Base-by-base conservation (phyloP, 805 yeast species). In the Pichia gijzeniarum region DNA sequence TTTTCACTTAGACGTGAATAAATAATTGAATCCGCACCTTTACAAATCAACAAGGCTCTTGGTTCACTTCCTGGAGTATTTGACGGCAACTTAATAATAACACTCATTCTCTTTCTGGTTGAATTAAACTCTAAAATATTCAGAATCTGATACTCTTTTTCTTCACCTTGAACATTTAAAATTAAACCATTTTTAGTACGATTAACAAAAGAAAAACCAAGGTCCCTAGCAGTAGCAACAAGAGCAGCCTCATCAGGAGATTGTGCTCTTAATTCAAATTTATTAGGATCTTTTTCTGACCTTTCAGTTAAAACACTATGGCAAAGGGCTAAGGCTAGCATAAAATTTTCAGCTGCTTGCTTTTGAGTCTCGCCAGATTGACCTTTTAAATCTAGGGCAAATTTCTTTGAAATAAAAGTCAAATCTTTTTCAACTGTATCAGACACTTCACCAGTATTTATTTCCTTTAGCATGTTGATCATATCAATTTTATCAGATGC, bases 171-270 rank as follows among this genome's bases (percentile, higher is more conserved):
- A 33, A 80, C 79, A 44, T 80, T 79, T 38, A 85, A 69, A 40
- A 83, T 64, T 17, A 82, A 59, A 47, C 91, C 93, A 40, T 72
- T 71, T 57, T 82, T 83, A 9, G 89, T 84, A 60, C 79, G 74
- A 35, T 76, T 80, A 17, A 73, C 60, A 59, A 83, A 84, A 32
- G 76, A 72, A 62, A 78, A 85, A 0, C 95, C 95, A 54, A 83
- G 68, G 55, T 84, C 82, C 60, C 90, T 73, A 0, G 93, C 93
- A 18, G 93, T 83, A 14, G 81, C 82, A 14, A 85, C 95, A 47
- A 85, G 72, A 0, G 95, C 93, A 22, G 90, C 89, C 63, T 85
- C 95, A 70, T 85, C 95, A 0, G 95, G 95, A 21, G 89, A 81
- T 60, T 85, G 93, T 0, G 93, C 93, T 56, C 82, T 81, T 33